Evolutionary conservation across 441 rosid genomes (phyloP), one percentile per base, ranked within the genome.

Genomic region (Brassica balearica): DNA sequence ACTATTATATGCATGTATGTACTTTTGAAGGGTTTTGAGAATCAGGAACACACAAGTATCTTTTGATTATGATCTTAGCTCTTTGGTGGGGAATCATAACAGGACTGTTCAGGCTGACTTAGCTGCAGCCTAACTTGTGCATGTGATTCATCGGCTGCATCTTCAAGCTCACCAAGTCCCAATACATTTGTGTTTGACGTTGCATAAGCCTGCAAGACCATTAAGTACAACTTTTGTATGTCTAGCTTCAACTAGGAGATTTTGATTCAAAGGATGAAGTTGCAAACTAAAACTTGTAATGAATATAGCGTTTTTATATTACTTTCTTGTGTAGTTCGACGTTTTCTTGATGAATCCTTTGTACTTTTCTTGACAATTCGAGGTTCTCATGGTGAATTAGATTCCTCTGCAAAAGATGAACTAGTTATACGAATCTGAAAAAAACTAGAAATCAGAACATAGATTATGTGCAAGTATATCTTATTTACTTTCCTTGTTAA

Each of bases 91-190:
- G 65, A 64, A 32, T 85, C 84, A 51, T 77, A 85, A 69, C 66
- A 83, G 17, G 73, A 85, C 27, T 58, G 86, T 41, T 82, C 87
- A 76, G 98, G 95, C 82, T 88, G 97, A 83, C 92, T 87, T 77
- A 91, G 84, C 77, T 92, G 91, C 84, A 93, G 92, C 71, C 36
- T 80, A 38, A 89, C 72, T 14, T 90, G 85, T 72, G 83, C 87
- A 55, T 81, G 88, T 46, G 82, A 66, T 48, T 87, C 90, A 81
- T 87, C 76, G 7, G 75, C 85, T 51, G 29, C 62, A 87, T 75
- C 69, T 74, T 68, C 61, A 63, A 55, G 71, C 79, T 75, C 71
- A 76, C 64, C 36, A 72, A 84, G 77, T 76, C 86, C 65, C 23
- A 79, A 72, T 71, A 70, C 82, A 48, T 65, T 81, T 64, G 68